phyloP scores from a whole-genome alignment of 495 filamentous ascomycete species.

The Schizothecium vesticola region DNA sequence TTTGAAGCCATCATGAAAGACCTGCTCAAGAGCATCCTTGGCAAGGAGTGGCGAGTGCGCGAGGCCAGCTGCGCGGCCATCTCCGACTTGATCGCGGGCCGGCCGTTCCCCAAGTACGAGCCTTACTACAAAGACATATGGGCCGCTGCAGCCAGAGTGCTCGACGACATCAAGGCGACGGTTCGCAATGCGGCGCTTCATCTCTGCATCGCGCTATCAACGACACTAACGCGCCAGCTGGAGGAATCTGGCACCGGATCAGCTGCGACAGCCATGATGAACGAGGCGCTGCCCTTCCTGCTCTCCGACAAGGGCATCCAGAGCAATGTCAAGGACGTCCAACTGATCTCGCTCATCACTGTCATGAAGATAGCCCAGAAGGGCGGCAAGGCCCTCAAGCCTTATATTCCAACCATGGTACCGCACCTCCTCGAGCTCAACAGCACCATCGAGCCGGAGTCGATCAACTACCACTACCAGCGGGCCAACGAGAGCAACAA shows the following conservation, averaged over 20 bases:
- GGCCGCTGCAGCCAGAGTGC: slow-evolving; percentile 70
- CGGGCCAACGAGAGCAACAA: slow-evolving; percentile 82
- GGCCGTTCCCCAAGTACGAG: slow-evolving; percentile 71
- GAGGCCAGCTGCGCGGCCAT: slow-evolving; percentile 90
- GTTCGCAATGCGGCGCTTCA: slow-evolving; percentile 75
- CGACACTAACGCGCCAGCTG: slow-evolving; percentile 76
- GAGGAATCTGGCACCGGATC: slow-evolving; percentile 69
- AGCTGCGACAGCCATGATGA: slow-evolving; percentile 70
- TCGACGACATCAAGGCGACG: slow-evolving; percentile 92
- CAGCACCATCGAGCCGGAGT: slow-evolving; percentile 79
- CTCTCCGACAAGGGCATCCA: slow-evolving; percentile 85
- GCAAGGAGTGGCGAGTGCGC: slow-evolving; percentile 86
- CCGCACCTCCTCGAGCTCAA: slow-evolving; percentile 74
- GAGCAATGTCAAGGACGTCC: slow-evolving; percentile 79
- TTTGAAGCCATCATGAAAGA: slow-evolving; percentile 85
- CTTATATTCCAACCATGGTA: slow-evolving; percentile 75
- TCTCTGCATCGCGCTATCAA: slow-evolving; percentile 75
- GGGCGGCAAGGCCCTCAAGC: slow-evolving; percentile 64
- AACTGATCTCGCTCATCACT: slow-evolving; percentile 64
- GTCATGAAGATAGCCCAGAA: slow-evolving; percentile 85
- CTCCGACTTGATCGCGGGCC: slow-evolving; percentile 73
- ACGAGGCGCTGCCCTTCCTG: slow-evolving; percentile 81
- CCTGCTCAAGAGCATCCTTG: slow-evolving; percentile 75
- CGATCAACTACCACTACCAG: slow-evolving; percentile 85
- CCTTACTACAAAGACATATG: slow-evolving; percentile 81